These are phyloP conservation scores for Haplographium delicatum DNA, from an alignment of 495 filamentous ascomycete genomes.

Conservation along the genomic window DNA sequence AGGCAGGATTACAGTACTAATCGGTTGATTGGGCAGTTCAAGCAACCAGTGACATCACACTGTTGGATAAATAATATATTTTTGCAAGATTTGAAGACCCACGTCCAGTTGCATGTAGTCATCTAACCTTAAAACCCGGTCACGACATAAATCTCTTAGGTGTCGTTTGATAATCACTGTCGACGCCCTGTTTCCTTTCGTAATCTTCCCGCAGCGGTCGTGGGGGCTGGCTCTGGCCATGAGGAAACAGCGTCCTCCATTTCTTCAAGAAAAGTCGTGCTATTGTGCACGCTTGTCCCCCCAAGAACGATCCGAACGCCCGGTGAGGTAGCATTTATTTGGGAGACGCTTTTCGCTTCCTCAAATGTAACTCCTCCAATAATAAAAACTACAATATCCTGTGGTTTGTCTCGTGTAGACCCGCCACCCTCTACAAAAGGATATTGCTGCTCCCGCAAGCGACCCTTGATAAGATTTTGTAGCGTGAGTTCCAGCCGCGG, in stretches of 20 bases:
- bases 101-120: too few species aligned
- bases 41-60: too few species aligned
- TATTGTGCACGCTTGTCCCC: conserved; percentile 81
- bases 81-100: too few species aligned
- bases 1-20: too few species aligned
- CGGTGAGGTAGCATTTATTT: conserved; percentile 85
- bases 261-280: conserved; percentile 79
- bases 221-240: conserved; percentile 72
- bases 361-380: conserved; percentile 92
- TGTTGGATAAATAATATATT: too few species aligned
- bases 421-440: conserved; percentile 87
- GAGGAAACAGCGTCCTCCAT: conserved; percentile 70
- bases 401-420: conserved; percentile 84
- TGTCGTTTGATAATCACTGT: conserved; percentile 29
- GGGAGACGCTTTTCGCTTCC: conserved; percentile 89
- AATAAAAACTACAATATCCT: conserved; percentile 93
- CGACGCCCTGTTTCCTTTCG: conserved; percentile 59
- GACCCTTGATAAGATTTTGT: conserved; percentile 87
- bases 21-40: too few species aligned
- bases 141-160: too few species aligned
- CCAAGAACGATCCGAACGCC: conserved; percentile 85
- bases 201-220: conserved; percentile 66
- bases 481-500: conserved; percentile 81
- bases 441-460: conserved; percentile 76
- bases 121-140: too few species aligned